phyloP scores from a whole-genome alignment of 257 asterid species.

The Solanum neorickii region DNA sequence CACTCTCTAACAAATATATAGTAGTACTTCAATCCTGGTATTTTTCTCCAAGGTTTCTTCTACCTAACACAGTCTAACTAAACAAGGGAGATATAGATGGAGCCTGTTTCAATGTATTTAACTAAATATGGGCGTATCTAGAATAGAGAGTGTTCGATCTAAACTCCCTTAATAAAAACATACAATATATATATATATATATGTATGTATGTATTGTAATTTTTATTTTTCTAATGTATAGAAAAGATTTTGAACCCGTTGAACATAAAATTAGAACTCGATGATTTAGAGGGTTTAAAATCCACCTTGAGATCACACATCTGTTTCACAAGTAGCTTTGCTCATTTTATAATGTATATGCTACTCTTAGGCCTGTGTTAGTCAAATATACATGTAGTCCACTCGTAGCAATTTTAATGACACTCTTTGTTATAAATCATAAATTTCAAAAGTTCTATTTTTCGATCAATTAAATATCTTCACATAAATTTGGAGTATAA shows the following conservation, averaged over 20 bases:
- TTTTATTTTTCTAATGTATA: too few relatives aligned
- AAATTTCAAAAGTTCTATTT: not conserved
- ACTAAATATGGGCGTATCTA: not conserved
- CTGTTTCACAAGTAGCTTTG: not conserved
- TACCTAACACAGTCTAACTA: not conserved
- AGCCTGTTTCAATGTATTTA: not conserved
- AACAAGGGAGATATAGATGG: not conserved
- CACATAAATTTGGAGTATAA: not conserved
- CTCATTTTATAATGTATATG: not conserved
- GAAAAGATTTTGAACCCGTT: too few relatives aligned
- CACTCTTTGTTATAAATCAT: not conserved
- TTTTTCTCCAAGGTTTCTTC: not conserved
- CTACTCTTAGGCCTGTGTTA: not conserved
- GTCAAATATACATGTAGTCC: not conserved
- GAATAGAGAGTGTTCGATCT: not conserved
- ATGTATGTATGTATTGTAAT: too few relatives aligned
- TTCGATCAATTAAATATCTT: not conserved
- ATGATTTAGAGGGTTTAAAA: too few relatives aligned
- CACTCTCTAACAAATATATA: not conserved
- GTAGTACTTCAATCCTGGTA: not conserved
- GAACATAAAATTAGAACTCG: not conserved
- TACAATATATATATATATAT: too few relatives aligned
- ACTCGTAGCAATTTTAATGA: not conserved
- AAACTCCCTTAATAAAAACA: not conserved
- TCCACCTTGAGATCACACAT: not conserved